Conservation (phyloP, 768 basidiomycete species). For the Steccherinum ochraceum region DNA sequence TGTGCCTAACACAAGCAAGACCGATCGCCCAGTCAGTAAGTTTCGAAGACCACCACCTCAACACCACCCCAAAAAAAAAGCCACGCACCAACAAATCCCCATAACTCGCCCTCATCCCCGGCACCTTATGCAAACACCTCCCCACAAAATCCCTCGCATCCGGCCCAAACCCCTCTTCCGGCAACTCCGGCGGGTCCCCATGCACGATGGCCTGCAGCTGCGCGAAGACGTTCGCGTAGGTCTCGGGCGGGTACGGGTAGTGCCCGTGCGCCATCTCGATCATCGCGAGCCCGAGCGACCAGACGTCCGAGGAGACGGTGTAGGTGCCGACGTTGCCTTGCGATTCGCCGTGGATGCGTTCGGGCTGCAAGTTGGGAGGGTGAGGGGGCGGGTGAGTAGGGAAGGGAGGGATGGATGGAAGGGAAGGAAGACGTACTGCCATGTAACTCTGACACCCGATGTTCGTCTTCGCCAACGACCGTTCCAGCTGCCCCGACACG, state of each 20-base stretch:
- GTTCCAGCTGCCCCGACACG: conserved; percentile 97
- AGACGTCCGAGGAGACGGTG: conserved; percentile 95
- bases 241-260: conserved; percentile 97
- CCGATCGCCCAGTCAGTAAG: too few relatives aligned
- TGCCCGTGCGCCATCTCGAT: conserved; percentile 87
- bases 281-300: conserved; percentile 92
- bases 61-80: too few relatives aligned
- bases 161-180: conserved; percentile 58
- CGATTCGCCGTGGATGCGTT: conserved; percentile 93
- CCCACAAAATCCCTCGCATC: conserved; percentile 80
- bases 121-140: conserved; percentile 75
- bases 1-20: too few relatives aligned
- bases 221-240: conserved; percentile 94
- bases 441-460: conserved; percentile 99
- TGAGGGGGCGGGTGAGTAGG: not conserved
- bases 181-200: conserved; percentile 85
- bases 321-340: conserved; percentile 83
- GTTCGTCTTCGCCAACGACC: conserved; percentile 94
- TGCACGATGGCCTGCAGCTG: conserved; percentile 96
- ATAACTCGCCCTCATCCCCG: conserved; percentile 76
- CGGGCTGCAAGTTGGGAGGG: conserved; percentile 50
- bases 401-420: not conserved
- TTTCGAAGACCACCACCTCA: too few relatives aligned
- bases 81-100: conserved; percentile 70
- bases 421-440: conserved; percentile 59